Evolutionary conservation across 2,329 filamentous ascomycete species (phyloP).

Genomic region (Colletotrichum sp.): DNA sequence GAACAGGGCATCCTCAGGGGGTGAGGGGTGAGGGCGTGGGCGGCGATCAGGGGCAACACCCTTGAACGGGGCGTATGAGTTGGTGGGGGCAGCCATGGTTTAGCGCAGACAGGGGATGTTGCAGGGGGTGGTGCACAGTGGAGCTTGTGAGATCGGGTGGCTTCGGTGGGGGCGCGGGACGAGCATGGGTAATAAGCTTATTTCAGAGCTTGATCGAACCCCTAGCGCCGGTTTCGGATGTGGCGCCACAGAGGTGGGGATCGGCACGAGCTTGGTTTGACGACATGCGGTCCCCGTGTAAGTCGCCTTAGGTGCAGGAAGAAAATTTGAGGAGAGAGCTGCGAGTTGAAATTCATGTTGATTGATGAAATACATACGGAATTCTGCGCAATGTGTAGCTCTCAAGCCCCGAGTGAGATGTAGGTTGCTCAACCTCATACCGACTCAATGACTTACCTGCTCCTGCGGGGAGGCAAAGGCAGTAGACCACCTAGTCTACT

Average conservation of each 20-base stretch:
- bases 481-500: too few relatives aligned
- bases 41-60: not conserved
- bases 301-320: not conserved
- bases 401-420: accelerated
- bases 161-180: not conserved
- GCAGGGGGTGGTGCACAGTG: accelerated
- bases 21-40: not conserved
- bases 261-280: not conserved
- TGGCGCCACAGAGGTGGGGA: not conserved
- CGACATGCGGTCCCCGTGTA: not conserved
- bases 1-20: not conserved
- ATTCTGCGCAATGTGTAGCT: accelerated
- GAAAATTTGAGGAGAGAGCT: accelerated
- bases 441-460: too few relatives aligned
- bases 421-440: not conserved
- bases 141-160: not conserved
- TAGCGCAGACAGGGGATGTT: not conserved
- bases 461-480: too few relatives aligned
- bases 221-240: accelerated
- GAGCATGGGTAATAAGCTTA: not conserved
- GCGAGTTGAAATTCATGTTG: accelerated
- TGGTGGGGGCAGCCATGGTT: not conserved
- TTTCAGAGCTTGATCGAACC: not conserved
- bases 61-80: not conserved
- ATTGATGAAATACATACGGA: not conserved